A percentile compares a stretch with the other conserved stretches of the same genome.
Evolutionary conservation across 78 protist species (phyloP).

Genomic region (Speleostelium caveatum): DNA sequence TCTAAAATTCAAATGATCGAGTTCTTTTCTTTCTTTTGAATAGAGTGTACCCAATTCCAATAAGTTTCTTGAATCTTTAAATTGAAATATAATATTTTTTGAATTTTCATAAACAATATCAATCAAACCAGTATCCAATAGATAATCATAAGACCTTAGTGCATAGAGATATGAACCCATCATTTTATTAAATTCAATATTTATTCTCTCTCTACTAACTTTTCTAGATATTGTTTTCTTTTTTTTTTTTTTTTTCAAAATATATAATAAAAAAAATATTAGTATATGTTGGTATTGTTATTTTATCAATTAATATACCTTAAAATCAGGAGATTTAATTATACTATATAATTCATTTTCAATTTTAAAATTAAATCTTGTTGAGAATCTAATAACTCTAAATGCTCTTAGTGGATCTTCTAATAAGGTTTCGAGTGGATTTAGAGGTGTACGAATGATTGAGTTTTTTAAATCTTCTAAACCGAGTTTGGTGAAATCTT

Average conservation of each 20-base stretch:
- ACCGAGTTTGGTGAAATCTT: slow-evolving; percentile 84
- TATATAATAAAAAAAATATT: background rate
- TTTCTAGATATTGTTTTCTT: slow-evolving; percentile 8
- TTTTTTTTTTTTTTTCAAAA: background rate
- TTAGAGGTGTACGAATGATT: slow-evolving; percentile 90
- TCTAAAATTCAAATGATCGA: background rate
- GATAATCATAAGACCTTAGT: background rate
- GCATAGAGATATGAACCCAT: background rate
- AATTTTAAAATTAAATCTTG: slow-evolving; percentile 79
- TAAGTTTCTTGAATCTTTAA: background rate
- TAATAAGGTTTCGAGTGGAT: slow-evolving; percentile 81
- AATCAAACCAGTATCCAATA: slow-evolving; percentile 36
- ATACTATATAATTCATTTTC: slow-evolving; percentile 27
- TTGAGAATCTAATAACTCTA: slow-evolving; percentile 89
- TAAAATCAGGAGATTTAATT: background rate
- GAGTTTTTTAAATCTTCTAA: slow-evolving; percentile 74
- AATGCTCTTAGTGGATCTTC: slow-evolving; percentile 98
- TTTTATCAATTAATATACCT: background rate
- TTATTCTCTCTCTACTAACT: slow-evolving; percentile 54
- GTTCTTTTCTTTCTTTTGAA: background rate
- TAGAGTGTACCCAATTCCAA: background rate
- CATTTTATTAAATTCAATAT: slow-evolving; percentile 13
- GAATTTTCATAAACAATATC: background rate
- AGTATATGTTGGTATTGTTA: background rate
- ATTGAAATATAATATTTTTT: background rate